Conservation (phyloP, 352 stramenopile genomes). For the Pythium dissotocum region DNA sequence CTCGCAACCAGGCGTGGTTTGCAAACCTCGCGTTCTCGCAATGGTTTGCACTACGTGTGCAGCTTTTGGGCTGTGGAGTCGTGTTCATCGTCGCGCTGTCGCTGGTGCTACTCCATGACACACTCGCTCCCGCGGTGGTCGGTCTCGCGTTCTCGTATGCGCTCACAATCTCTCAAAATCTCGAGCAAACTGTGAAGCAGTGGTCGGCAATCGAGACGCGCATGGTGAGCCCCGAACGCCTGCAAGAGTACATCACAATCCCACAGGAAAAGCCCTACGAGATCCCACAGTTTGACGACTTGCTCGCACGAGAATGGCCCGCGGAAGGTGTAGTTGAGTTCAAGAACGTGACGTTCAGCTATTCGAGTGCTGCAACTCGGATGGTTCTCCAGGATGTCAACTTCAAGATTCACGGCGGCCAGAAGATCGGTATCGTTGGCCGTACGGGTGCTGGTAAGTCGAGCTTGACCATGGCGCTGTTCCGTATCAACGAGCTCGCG, state of each 20-base stretch:
- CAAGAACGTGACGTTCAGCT: constrained; percentile 72
- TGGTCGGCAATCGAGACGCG: constrained; percentile 41
- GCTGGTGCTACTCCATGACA: constrained; percentile 31
- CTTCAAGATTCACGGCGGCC: constrained; percentile 39
- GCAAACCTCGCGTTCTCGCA: constrained; percentile 10
- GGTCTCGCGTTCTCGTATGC: constrained; percentile 88
- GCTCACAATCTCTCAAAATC: constrained; percentile 71
- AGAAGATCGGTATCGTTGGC: constrained; percentile 88
- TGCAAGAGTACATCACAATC: constrained; percentile 45
- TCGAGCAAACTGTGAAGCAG: constrained; percentile 64
- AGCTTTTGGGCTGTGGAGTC: constrained; percentile 43
- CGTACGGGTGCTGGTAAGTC: constrained; percentile 87
- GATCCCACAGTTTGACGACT: not conserved
- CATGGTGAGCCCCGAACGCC: constrained; percentile 58
- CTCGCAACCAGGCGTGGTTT: not conserved
- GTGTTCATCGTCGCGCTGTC: constrained; percentile 36
- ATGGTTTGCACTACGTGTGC: constrained; percentile 54
- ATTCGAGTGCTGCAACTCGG: constrained; percentile 52
- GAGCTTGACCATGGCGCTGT: constrained; percentile 88
- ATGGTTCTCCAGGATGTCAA: constrained; percentile 44
- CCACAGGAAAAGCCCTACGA: constrained; percentile 17
- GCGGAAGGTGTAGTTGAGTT: constrained; percentile 62
- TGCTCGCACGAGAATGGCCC: constrained; percentile 50
- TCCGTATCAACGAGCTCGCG: constrained; percentile 93
- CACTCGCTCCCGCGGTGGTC: constrained; percentile 57